A percentile compares a stretch with the other conserved stretches of the same genome.
Conservation (phyloP, 768 basidiomycete genomes). For the Leccinum boreale region DNA sequence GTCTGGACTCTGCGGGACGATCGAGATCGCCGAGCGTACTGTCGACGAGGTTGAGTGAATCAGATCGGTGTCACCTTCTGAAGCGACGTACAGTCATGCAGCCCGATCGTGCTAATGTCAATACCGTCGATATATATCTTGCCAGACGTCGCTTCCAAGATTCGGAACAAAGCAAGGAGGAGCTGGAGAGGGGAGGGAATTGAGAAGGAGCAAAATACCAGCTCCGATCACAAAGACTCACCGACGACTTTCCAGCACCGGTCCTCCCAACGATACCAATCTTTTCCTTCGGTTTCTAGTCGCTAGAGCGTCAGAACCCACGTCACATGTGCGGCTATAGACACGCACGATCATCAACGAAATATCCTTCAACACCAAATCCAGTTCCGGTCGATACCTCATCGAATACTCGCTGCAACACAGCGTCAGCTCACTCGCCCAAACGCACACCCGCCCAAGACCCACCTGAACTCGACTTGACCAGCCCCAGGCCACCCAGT, state of each 20-base stretch:
- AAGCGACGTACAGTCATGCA: slow-evolving; percentile 47
- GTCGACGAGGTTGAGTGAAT: background rate
- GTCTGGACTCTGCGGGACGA: slow-evolving; percentile 80
- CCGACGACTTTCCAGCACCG: slow-evolving; percentile 77
- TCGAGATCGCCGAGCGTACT: slow-evolving; percentile 76
- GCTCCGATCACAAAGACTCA: slow-evolving; percentile 27
- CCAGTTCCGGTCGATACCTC: slow-evolving; percentile 76
- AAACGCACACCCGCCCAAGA: slow-evolving; percentile 6
- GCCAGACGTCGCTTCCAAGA: slow-evolving; percentile 68
- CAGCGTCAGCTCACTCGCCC: background rate
- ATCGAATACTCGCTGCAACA: slow-evolving; percentile 61
- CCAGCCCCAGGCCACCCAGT: slow-evolving; percentile 73
- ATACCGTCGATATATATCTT: slow-evolving; percentile 71
- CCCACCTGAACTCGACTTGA: slow-evolving; percentile 67
- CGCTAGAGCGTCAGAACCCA: slow-evolving; percentile 4
- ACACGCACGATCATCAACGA: slow-evolving; percentile 60
- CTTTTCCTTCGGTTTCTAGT: slow-evolving; percentile 74
- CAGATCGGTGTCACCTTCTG: background rate
- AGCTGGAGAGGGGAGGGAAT: slow-evolving; percentile 33
- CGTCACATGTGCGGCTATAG: background rate
- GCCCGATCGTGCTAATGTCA: slow-evolving; percentile 72
- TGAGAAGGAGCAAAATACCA: background rate
- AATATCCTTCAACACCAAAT: slow-evolving; percentile 75
- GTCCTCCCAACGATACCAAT: slow-evolving; percentile 89
- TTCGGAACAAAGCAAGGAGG: slow-evolving; percentile 71